phyloP scores from a whole-genome alignment of 2,329 filamentous ascomycete species.

The Tolypocladium sp. region DNA sequence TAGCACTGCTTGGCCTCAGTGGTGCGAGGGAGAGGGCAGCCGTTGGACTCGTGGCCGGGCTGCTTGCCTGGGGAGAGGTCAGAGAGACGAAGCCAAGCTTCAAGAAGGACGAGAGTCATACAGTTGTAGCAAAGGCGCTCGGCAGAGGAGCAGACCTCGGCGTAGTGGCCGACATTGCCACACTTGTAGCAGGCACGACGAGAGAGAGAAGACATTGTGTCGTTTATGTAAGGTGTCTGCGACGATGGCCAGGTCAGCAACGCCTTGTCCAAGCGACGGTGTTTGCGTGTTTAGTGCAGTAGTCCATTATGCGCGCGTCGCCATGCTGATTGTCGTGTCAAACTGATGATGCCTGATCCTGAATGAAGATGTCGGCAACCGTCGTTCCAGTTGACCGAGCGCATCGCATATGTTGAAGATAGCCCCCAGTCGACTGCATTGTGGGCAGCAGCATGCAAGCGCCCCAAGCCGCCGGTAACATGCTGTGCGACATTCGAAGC shows the following conservation, averaged over 20 bases:
- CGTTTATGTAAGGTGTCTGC: not conserved
- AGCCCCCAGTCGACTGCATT: not conserved
- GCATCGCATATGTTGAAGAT: not conserved
- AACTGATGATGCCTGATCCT: not conserved
- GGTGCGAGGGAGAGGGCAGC: conserved; percentile 90
- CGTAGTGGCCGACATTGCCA: conserved; percentile 73
- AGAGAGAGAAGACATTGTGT: conserved; percentile 67
- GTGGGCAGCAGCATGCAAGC: not conserved
- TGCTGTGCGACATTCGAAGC: conserved; percentile 1
- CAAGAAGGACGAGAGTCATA: conserved; percentile 34
- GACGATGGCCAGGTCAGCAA: conserved; percentile 24
- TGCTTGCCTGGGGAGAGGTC: conserved; percentile 55
- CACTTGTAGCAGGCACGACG: conserved; percentile 78
- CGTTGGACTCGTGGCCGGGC: conserved; percentile 93
- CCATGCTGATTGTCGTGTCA: not conserved
- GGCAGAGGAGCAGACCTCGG: conserved; percentile 92
- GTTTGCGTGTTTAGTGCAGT: not conserved
- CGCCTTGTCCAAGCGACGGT: not conserved
- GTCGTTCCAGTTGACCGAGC: not conserved
- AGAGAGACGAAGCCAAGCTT: not conserved
- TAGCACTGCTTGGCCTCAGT: conserved; percentile 99
- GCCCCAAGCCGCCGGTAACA: not conserved
- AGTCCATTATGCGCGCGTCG: not conserved
- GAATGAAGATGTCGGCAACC: not conserved
- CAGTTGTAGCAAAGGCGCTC: conserved; percentile 99